These are phyloP conservation scores for Colletotrichum sojae DNA, from an alignment of 2,329 filamentous ascomycete genomes.

Conservation along the genomic window DNA sequence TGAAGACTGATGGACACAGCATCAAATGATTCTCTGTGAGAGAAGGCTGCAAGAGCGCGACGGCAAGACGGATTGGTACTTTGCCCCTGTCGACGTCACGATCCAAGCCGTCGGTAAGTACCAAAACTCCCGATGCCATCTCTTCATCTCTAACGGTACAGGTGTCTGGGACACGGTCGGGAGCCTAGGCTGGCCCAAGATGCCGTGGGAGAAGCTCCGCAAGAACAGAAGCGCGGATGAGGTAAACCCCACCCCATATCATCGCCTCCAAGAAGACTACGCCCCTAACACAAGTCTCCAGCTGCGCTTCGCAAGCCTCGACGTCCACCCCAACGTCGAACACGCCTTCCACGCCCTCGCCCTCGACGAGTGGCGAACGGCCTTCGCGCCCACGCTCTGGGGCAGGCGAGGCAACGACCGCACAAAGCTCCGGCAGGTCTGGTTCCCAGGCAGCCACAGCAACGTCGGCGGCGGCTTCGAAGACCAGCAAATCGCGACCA, in stretches of 20 bases:
- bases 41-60: constrained; percentile 1
- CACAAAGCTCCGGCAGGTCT: constrained; percentile 48
- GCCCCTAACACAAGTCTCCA: not conserved
- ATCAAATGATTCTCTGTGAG: constrained; percentile 30
- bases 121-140: rapidly evolving
- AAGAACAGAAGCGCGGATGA: constrained; percentile 32
- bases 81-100: constrained; percentile 1
- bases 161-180: constrained; percentile 68
- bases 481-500: constrained; percentile 45
- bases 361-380: constrained; percentile 63
- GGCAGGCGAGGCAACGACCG: constrained; percentile 38
- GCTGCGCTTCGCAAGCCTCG: constrained; percentile 41
- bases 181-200: constrained; percentile 52
- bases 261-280: rapidly evolving
- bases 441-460: constrained; percentile 73
- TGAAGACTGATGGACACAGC: constrained; percentile 12
- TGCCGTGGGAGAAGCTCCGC: constrained; percentile 32
- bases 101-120: constrained; percentile 30
- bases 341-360: constrained; percentile 70
- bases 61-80: not conserved
- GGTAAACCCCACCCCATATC: not conserved
- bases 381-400: constrained; percentile 51
- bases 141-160: constrained; percentile 6
- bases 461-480: constrained; percentile 72
- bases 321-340: constrained; percentile 53